These are phyloP conservation scores for Hericium alpestre DNA, from an alignment of 768 basidiomycete genomes.

Conservation along the genomic window DNA sequence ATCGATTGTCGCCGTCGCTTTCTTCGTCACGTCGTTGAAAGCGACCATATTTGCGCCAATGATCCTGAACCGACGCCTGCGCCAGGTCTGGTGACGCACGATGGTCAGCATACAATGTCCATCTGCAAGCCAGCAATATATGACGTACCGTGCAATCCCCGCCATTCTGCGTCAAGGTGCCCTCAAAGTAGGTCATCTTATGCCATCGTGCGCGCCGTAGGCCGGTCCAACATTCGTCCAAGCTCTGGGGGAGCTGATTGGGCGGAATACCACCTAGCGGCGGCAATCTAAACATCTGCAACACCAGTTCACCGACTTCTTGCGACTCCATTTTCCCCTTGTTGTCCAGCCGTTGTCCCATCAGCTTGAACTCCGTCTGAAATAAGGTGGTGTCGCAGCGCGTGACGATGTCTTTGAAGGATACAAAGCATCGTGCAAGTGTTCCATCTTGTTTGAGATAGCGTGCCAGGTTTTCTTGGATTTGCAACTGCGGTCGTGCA, in stretches of 20 bases:
- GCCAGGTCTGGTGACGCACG: constrained; percentile 49
- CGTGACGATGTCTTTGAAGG: constrained; percentile 76
- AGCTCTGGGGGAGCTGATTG: constrained; percentile 76
- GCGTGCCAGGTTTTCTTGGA: constrained; percentile 69
- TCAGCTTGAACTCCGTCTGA: constrained; percentile 73
- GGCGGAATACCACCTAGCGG: constrained; percentile 73
- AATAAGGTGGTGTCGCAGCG: constrained; percentile 80
- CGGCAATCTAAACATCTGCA: constrained; percentile 87
- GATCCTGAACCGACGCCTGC: constrained; percentile 72
- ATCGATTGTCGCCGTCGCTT: constrained; percentile 82
- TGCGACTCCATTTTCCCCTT: constrained; percentile 49
- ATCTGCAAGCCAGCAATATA: neutral
- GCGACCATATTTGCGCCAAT: constrained; percentile 82
- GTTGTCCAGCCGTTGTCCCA: constrained; percentile 58
- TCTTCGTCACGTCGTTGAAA: constrained; percentile 89
- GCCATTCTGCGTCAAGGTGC: constrained; percentile 84
- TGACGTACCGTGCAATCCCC: constrained; percentile 81
- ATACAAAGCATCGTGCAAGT: constrained; percentile 77
- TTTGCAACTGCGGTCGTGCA: constrained; percentile 25
- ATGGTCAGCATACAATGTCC: neutral
- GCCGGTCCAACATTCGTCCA: constrained; percentile 87
- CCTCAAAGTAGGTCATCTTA: constrained; percentile 88
- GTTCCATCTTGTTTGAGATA: constrained; percentile 82
- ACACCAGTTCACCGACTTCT: constrained; percentile 77
- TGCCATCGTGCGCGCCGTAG: constrained; percentile 88